A percentile compares a stretch with the other conserved stretches of the same genome.
Evolutionary conservation across 148 eudicot genomes (phyloP).

Genomic region (Simmondsia chinensis): DNA sequence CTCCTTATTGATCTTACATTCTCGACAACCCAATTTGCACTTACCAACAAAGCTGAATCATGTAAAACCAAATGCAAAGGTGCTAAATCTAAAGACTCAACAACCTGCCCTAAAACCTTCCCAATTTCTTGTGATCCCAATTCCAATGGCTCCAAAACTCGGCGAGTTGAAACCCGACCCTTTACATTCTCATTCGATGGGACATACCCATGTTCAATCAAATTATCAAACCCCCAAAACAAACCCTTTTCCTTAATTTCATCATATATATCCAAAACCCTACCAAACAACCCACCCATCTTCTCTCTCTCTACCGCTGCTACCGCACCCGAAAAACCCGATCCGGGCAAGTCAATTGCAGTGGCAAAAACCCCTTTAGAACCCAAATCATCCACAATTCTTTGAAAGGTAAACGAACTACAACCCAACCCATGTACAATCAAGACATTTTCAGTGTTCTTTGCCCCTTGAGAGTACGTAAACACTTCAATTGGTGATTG

Average conservation of each 20-base stretch:
- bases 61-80: slow-evolving; percentile 82
- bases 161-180: slow-evolving; percentile 26
- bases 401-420: slow-evolving; percentile 55
- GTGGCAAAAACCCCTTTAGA: slow-evolving; percentile 37
- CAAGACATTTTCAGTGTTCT: slow-evolving; percentile 31
- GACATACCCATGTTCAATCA: slow-evolving; percentile 72
- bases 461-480: slow-evolving; percentile 47
- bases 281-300: slow-evolving; percentile 33
- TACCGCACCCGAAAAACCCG: slow-evolving; percentile 82
- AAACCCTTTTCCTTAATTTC: slow-evolving; percentile 83
- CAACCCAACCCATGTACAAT: slow-evolving; percentile 79
- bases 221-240: slow-evolving; percentile 90
- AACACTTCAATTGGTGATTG: slow-evolving; percentile 51
- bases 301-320: slow-evolving; percentile 36
- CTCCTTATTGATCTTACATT: slow-evolving; percentile 54
- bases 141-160: slow-evolving; percentile 36
- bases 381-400: slow-evolving; percentile 42
- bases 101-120: slow-evolving; percentile 67
- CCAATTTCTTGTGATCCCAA: slow-evolving; percentile 63
- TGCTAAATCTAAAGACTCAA: slow-evolving; percentile 58
- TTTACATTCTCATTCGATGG: slow-evolving; percentile 33
- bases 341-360: slow-evolving; percentile 83
- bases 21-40: slow-evolving; percentile 71
- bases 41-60: slow-evolving; percentile 70
- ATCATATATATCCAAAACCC: slow-evolving; percentile 44